Base-by-base conservation (phyloP, 148 eudicot genomes). In the Gaultheria prostrata region DNA sequence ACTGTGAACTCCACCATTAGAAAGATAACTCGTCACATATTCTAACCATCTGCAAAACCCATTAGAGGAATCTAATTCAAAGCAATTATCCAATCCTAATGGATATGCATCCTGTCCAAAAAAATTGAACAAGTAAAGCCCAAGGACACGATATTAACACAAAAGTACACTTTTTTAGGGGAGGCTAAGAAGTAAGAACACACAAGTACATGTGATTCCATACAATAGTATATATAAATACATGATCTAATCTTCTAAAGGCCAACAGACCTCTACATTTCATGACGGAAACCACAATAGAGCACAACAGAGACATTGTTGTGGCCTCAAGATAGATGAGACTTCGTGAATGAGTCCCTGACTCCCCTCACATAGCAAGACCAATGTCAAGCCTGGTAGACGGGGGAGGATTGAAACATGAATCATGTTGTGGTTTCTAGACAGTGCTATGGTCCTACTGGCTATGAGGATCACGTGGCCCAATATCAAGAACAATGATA, bases 21-120 rank as follows among this genome's bases (percentile, higher is more conserved):
- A 39, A 56, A 72, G 28, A 18, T 39, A 71, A 18, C 75, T 33
- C 76, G 12, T 26, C 53, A 71, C 35, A 78, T 7, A 86, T 35
- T 67, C 20, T 17, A 17, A 65, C 51, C 75, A 51, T 46, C 86
- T 50, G 69, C 59, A 83, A 32, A n/a, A 14, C 8, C 72, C 69
- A 67, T 53, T 8, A 21, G 72, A 49, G 33, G 45, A 46, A 10
- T 14, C n/a, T 35, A 59, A 18, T 79, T 53, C 35, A 79, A 20
- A 33, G 32, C 24, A 63, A 39, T n/a, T 21, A 61, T 28, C 26
- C 21, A 26, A 61, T 7, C 30, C 3, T 67, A 39, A 49, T 46
- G 1, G 59, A 26, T 2, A 17, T 39, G 17, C 26, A 80, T 30
- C 73, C 39, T 12, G 26, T 48, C 83, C 18, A 50, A 51, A 75